Evolutionary conservation across 176 grass and related monocot species (phyloP).

Genomic region (Pontederia paniculata): DNA sequence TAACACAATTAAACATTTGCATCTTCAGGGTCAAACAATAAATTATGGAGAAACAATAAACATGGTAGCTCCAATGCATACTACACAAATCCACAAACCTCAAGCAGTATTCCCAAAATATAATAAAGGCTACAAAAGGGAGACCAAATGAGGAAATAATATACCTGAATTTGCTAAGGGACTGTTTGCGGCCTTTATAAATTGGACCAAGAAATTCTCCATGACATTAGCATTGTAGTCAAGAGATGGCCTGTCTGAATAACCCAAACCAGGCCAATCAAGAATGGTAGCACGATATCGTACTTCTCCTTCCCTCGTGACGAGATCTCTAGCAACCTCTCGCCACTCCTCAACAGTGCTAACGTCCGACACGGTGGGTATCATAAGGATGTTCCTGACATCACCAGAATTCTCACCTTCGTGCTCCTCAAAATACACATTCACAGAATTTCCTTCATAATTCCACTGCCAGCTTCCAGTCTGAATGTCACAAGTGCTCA

Average conservation of each 20-base stretch:
- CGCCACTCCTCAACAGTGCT: constrained; percentile 95
- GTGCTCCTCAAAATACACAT: constrained; percentile 75
- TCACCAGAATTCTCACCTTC: constrained; percentile 28
- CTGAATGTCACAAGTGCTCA: constrained; percentile 33
- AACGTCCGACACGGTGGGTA: constrained; percentile 93
- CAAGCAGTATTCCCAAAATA: too few species aligned
- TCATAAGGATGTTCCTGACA: constrained; percentile 78
- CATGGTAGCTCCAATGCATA: too few species aligned
- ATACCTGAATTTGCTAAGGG: constrained; percentile 67
- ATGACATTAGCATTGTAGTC: constrained; percentile 88
- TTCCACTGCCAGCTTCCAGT: constrained; percentile 84
- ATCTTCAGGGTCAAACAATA: too few species aligned
- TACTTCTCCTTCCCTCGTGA: constrained; percentile 44
- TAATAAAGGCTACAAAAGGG: too few species aligned
- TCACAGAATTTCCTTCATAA: constrained; percentile 49
- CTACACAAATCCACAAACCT: too few species aligned
- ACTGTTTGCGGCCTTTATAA: constrained; percentile 66
- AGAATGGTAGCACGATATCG: constrained; percentile 74
- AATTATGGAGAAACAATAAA: too few species aligned
- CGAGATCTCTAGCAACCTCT: constrained; percentile 62
- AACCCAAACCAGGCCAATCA: constrained; percentile 93
- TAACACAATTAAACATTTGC: too few species aligned
- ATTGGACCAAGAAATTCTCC: constrained; percentile 73
- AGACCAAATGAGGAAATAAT: neutral
- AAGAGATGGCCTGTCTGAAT: constrained; percentile 84